Evolutionary conservation across 2,329 filamentous ascomycete species (phyloP).

Genomic region (Zymoseptoria tritici): DNA sequence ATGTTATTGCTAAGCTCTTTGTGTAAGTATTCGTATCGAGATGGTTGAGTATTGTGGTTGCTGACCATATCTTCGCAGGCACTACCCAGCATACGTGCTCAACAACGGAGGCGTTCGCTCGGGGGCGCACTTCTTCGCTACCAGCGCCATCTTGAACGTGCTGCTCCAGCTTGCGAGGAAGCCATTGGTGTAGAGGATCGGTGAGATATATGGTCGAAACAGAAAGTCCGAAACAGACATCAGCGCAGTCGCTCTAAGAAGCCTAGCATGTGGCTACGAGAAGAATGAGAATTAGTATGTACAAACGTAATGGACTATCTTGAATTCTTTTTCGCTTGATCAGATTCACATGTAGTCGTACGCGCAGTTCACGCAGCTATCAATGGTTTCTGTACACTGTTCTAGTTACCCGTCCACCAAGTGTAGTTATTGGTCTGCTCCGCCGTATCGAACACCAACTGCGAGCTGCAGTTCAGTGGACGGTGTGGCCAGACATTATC

Average conservation of each 20-base stretch:
- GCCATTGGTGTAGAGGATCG: slow-evolving; percentile 12
- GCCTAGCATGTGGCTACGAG: not conserved
- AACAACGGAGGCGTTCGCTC: slow-evolving; percentile 17
- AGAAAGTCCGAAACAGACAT: not conserved
- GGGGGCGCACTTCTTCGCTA: slow-evolving; percentile 22
- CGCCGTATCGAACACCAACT: slow-evolving; percentile 36
- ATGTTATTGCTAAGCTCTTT: slow-evolving; percentile 25
- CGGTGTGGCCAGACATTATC: slow-evolving; percentile 36
- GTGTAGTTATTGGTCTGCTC: slow-evolving; percentile 40
- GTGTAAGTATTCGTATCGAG: slow-evolving; percentile 13
- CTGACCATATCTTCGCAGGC: slow-evolving; percentile 5
- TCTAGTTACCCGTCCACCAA: slow-evolving; percentile 37
- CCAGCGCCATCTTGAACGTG: slow-evolving; percentile 24
- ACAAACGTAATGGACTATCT: not conserved
- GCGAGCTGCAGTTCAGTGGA: slow-evolving; percentile 35
- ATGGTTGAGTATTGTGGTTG: not conserved
- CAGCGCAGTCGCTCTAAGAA: not conserved
- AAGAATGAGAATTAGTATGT: not conserved
- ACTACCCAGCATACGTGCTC: slow-evolving; percentile 23
- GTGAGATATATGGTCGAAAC: not conserved
- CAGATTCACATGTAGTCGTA: not conserved
- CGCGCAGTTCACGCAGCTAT: not conserved
- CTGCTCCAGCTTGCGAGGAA: slow-evolving; percentile 21
- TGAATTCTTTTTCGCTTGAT: not conserved
- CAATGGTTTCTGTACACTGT: not conserved